Percentiles rank a stretch among this genome's conserved stretches.
Conservation (phyloP, 495 filamentous ascomycete species). For the Neohortaea acidophila region DNA sequence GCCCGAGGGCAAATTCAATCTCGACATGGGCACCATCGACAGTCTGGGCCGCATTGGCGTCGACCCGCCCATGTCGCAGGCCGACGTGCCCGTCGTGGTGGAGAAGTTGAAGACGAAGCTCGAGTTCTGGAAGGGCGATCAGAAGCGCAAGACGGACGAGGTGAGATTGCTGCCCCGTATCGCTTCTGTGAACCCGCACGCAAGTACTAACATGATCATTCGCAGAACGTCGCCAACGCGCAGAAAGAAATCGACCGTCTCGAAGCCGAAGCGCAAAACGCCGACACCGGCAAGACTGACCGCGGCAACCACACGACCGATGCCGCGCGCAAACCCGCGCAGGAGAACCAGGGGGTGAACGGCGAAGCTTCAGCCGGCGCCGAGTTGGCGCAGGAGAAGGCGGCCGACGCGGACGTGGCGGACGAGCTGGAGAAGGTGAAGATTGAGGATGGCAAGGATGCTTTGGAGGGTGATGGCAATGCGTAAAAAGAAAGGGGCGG, state of each 20-base stretch:
- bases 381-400: slow-evolving; percentile 43
- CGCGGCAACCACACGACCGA: slow-evolving; percentile 30
- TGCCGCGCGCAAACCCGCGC: slow-evolving; percentile 38
- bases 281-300: slow-evolving; percentile 21
- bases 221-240: slow-evolving; percentile 58
- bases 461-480: too few species aligned
- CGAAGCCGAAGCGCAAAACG: slow-evolving; percentile 36
- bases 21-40: slow-evolving; percentile 78
- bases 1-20: slow-evolving; percentile 57
- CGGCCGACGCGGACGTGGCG: slow-evolving; percentile 39
- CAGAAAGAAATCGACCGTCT: slow-evolving; percentile 52
- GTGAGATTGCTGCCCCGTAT: slow-evolving; percentile 46
- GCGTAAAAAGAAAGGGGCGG: too few species aligned
- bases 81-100: slow-evolving; percentile 57
- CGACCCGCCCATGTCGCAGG: slow-evolving; percentile 69
- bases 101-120: slow-evolving; percentile 89
- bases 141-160: slow-evolving; percentile 79
- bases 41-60: slow-evolving; percentile 70
- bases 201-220: slow-evolving; percentile 1
- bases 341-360: slow-evolving; percentile 36
- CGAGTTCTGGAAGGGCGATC: slow-evolving; percentile 82
- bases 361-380: slow-evolving; percentile 37
- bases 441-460: slow-evolving; percentile 35
- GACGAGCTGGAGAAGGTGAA: slow-evolving; percentile 44
- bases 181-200: neutral